A percentile compares a stretch with the other conserved stretches of the same genome.
These are phyloP conservation scores for Astragalus glycyphyllos DNA, from an alignment of 306 rosid genomes.

Conservation along the genomic window DNA sequence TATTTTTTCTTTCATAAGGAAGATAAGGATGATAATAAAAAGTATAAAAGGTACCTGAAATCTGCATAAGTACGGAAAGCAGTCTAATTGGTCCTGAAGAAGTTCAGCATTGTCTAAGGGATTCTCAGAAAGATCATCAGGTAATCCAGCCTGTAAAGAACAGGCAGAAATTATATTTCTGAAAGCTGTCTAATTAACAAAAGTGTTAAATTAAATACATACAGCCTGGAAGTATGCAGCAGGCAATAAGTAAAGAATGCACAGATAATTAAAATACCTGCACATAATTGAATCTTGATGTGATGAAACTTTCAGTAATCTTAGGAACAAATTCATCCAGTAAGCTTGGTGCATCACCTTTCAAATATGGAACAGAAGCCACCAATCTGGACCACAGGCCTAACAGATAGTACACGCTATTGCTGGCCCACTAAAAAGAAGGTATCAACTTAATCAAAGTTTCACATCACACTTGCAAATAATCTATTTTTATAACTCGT, in stretches of 20 bases:
- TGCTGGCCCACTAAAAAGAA: conserved; percentile 96
- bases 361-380: conserved; percentile 97
- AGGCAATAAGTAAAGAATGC: conserved; percentile 40
- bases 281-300: conserved; percentile 94
- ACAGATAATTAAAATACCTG: conserved; percentile 64
- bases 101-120: conserved; percentile 97
- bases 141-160: conserved; percentile 75
- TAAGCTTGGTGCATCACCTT: conserved; percentile 98
- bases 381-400: conserved; percentile 99
- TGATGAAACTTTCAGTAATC: conserved; percentile 93
- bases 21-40: conserved; percentile 24
- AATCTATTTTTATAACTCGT: conserved; percentile 25
- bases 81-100: conserved; percentile 97
- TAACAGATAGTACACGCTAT: conserved; percentile 94
- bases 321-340: conserved; percentile 98
- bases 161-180: conserved; percentile 36
- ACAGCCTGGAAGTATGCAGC: conserved; percentile 24
- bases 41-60: conserved; percentile 69
- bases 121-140: conserved; percentile 96
- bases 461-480: conserved; percentile 35
- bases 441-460: conserved; percentile 49
- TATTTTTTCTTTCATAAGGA: conserved; percentile 13
- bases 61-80: conserved; percentile 94
- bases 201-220: conserved; percentile 15
- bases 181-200: conserved; percentile 26